Evolutionary conservation across 306 rosid genomes (phyloP), one percentile per base, ranked within the genome.

Genomic region (Glycine latifolia): DNA sequence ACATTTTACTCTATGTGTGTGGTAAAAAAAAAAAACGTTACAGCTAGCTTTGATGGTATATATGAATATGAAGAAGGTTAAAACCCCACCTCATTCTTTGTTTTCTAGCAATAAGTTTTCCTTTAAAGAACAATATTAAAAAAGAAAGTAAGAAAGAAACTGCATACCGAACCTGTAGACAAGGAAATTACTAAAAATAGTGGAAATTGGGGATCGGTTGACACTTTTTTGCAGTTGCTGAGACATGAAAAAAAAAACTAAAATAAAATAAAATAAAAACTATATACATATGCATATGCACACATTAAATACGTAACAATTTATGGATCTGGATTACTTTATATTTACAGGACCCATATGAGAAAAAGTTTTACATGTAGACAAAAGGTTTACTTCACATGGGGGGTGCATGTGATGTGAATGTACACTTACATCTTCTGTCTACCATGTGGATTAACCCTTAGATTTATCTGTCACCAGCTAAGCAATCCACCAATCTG

Each of bases 391-490:
- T 84, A 86, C 77, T 82, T 88, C 94, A 88, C 97, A 91, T 91
- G 97, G 85, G 93, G 80, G 78, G 84, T 85, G 89, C 97, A 90
- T 91, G 96, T 90, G 94, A 87, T 88, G 91, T 91, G 97, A 89
- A 89, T 91, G 90, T 75, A 89, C 91, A 89, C 91, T 89, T 86
- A 76, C 97, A 84, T 85, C 55, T 84, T 88, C 85, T 89, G 94
- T 93, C 93, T 89, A 81, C 97, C 97, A 91, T 92, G 97, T 94
- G 97, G 85, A 85, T 89, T 91, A 82, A 91, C 88, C 89, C 90
- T 79, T 79, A 14, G 68, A 87, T 92, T 92, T 88, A 89, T 92
- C 97, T 90, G 94, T 70, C 92, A 87, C 90, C 97, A 92, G 97
- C 97, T 90, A 87, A 91, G 89, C 97, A 87, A 78, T 89, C 93